Conservation (phyloP, 148 eudicot genomes). For the Camellia sinensis region DNA sequence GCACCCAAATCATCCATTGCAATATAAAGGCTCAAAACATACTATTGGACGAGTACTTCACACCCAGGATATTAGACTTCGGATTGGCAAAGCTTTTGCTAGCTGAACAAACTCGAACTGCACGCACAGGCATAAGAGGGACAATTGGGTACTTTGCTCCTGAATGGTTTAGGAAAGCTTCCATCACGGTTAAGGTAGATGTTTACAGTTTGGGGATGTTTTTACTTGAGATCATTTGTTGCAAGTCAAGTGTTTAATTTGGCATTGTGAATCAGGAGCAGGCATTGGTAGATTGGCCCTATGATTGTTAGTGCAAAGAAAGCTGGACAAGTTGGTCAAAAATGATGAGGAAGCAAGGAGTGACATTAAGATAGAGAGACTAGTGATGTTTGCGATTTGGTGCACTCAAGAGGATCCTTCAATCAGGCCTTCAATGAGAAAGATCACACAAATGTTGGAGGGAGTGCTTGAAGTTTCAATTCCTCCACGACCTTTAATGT, state of each 20-base stretch:
- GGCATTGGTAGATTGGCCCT: constrained; percentile 19
- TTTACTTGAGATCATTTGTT: constrained; percentile 34
- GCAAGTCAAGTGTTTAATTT: constrained; percentile 23
- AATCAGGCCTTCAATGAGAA: constrained; percentile 30
- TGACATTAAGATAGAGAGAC: constrained; percentile 18
- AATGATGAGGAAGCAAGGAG: constrained; percentile 24
- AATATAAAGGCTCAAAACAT: constrained; percentile 40
- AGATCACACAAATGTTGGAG: constrained; percentile 31
- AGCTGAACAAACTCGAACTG: constrained; percentile 24
- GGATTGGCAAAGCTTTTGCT: constrained; percentile 39
- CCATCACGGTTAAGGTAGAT: constrained; percentile 30
- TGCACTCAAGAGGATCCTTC: constrained; percentile 15
- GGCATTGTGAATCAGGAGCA: constrained; percentile 18
- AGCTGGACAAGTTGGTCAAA: constrained; percentile 15
- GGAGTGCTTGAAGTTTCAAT: constrained; percentile 25
- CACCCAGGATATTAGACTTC: constrained; percentile 35
- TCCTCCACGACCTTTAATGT: constrained; percentile 21
- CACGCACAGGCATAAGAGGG: constrained; percentile 30
- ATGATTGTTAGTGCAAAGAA: constrained; percentile 22
- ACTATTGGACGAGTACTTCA: constrained; percentile 30
- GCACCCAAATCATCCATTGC: constrained; percentile 39
- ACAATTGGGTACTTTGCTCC: constrained; percentile 44
- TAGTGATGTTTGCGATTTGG: constrained; percentile 24
- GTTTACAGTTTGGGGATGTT: constrained; percentile 32
- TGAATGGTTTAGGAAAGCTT: constrained; percentile 34